Conservation (phyloP, 2,329 filamentous ascomycete genomes). For the Xylariaceae sp. region DNA sequence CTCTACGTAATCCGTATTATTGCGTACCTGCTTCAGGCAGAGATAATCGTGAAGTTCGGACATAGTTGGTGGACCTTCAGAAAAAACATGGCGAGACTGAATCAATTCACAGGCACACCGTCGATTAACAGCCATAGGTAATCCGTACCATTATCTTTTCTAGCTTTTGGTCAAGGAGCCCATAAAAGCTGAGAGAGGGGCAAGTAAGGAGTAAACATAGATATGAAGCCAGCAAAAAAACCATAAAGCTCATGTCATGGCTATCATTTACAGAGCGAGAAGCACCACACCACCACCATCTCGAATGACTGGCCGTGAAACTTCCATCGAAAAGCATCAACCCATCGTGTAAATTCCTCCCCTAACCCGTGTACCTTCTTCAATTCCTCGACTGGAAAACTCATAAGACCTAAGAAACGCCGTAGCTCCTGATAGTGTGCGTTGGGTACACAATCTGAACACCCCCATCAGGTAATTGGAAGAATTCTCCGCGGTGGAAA, state of each 20-base stretch:
- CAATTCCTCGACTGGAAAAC: constrained; percentile 6
- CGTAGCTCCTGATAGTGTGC: not conserved
- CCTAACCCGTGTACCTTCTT: not conserved
- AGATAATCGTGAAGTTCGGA: too few relatives aligned
- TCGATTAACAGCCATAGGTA: too few relatives aligned
- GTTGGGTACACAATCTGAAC: not conserved
- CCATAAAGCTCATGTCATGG: not conserved
- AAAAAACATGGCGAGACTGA: too few relatives aligned
- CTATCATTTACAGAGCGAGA: not conserved
- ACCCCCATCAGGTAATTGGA: not conserved
- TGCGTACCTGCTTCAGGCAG: too few relatives aligned
- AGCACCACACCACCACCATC: not conserved
- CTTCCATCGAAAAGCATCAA: not conserved
- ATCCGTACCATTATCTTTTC: not conserved
- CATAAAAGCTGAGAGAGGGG: not conserved
- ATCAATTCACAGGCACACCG: too few relatives aligned
- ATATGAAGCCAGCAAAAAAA: not conserved
- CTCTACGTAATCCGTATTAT: too few relatives aligned
- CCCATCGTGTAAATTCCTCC: not conserved
- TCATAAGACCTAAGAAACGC: constrained; percentile 7
- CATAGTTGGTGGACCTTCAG: too few relatives aligned
- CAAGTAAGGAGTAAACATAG: constrained; percentile 1
- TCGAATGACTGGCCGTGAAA: not conserved
- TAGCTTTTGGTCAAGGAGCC: not conserved
- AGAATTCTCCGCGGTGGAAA: not conserved